Base-by-base conservation (phyloP, 2,329 filamentous ascomycete species). In the Lasiodiplodia citricola region DNA sequence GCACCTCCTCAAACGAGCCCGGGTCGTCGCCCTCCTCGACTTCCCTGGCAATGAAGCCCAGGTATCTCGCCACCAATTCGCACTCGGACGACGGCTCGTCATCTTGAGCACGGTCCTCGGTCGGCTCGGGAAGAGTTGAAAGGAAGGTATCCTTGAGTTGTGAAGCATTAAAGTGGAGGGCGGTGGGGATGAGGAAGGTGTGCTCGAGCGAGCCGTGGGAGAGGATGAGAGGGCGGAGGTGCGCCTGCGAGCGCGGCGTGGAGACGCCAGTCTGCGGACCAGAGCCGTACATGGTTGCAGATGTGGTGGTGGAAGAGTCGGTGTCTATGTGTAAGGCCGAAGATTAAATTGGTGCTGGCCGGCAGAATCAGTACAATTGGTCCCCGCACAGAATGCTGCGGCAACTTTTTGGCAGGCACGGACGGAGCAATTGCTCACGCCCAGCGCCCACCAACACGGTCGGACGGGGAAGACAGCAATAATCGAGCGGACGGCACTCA, bases 21-120 rank as follows among this genome's bases (percentile, higher is more conserved):
- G 94, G 92, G 58, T 97, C 95, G 78, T 98, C 96, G 68, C 93
- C 94, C 75, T 96, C 92, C 67, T 97, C 93, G 50, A 97, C 92
- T 83, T 97, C 92, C 72, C 88, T 85, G 72, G 95, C 94, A 70
- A 97, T 88, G 79, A 93, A 96, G 74, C 93, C 94, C 78, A 99
- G 90, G 82, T 97, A 99, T 79, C 95, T 90, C 71, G 93, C 94
- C 38, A 99, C 93, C 70, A 99, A 87, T 84, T 99, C 96, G 55
- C 93, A 85, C 57, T 94, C 90, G 28, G 96, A 99, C 47, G 96
- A 98, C n/a, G 96, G 96, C 85, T 99, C 96, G 75, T 99, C 96
- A 85, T 99, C 96, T 79, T 95, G 94, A 70, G 96, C 96, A 72
- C 98, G 89, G 85, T 99, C 96, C 80, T 99, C 96, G 79, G 96